A percentile compares a stretch with the other conserved stretches of the same genome.
These are phyloP conservation scores for Ceratobasidium sp. DNA, from an alignment of 1,284 basidiomycete species.

Conservation along the genomic window DNA sequence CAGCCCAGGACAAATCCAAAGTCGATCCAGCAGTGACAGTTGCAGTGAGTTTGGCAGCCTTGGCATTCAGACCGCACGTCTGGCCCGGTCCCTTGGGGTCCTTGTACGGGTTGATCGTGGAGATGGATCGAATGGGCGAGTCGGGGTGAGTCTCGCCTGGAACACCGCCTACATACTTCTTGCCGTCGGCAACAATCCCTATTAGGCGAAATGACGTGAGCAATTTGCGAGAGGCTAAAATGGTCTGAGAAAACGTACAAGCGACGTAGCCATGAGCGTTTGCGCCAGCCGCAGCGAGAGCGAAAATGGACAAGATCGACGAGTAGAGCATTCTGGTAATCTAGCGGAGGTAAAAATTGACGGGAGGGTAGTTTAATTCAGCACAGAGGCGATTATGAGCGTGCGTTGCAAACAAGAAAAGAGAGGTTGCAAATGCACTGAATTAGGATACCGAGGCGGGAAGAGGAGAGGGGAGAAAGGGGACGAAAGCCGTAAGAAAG, in stretches of 20 bases:
- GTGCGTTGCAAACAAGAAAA: background rate
- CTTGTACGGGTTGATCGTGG: constrained; percentile 65
- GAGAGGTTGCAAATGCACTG: background rate
- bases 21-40: constrained; percentile 69
- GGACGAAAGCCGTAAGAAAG: background rate
- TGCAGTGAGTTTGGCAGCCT: constrained; percentile 60
- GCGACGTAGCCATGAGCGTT: constrained; percentile 29
- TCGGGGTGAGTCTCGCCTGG: constrained; percentile 49
- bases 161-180: constrained; percentile 60
- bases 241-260: background rate
- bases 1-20: constrained; percentile 57
- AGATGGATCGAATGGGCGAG: constrained; percentile 68
- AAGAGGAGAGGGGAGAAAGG: background rate
- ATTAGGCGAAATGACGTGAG: background rate
- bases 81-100: constrained; percentile 64
- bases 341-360: background rate
- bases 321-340: constrained; percentile 19
- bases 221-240: background rate
- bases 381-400: background rate
- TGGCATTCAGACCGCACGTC: constrained; percentile 68
- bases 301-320: constrained; percentile 20
- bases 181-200: constrained; percentile 61
- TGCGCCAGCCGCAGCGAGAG: constrained; percentile 20
- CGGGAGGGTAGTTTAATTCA: background rate
- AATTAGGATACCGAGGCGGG: background rate